Evolutionary conservation across 2,329 filamentous ascomycete genomes (phyloP).

Genomic region (Claviceps humidiphila): DNA sequence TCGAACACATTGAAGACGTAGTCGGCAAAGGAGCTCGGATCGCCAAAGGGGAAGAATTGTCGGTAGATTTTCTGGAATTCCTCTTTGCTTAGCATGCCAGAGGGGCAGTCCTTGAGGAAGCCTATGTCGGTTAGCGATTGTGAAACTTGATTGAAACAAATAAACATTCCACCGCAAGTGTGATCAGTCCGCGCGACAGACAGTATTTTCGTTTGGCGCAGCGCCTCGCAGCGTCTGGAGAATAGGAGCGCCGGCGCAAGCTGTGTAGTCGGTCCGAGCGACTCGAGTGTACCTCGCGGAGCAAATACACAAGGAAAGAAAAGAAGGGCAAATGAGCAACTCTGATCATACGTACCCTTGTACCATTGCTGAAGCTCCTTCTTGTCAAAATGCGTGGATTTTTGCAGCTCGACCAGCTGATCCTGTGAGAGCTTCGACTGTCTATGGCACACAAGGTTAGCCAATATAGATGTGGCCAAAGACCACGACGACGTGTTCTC

Average conservation of each 20-base stretch:
- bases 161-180: too few relatives aligned
- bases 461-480: neutral
- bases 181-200: too few relatives aligned
- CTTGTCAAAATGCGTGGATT: constrained; percentile 97
- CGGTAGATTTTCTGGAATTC: constrained; percentile 99
- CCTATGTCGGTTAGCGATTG: neutral
- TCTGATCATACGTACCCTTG: constrained; percentile 51
- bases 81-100: constrained; percentile 90
- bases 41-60: constrained; percentile 97
- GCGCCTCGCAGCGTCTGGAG: too few relatives aligned
- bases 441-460: constrained; percentile 31
- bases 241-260: too few relatives aligned
- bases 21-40: constrained; percentile 93
- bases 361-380: constrained; percentile 99
- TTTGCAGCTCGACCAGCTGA: constrained; percentile 89
- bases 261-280: too few relatives aligned
- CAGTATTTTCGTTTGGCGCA: too few relatives aligned
- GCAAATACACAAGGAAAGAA: neutral
- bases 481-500: too few relatives aligned
- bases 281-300: too few relatives aligned
- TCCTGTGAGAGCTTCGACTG: constrained; percentile 97
- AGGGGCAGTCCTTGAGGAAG: constrained; percentile 73
- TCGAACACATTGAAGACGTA: constrained; percentile 99
- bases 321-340: neutral
- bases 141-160: too few relatives aligned